Percentiles rank a stretch among this genome's conserved stretches.
These are phyloP conservation scores for Populus tremula DNA, from an alignment of 345 rosid species.

Conservation along the genomic window DNA sequence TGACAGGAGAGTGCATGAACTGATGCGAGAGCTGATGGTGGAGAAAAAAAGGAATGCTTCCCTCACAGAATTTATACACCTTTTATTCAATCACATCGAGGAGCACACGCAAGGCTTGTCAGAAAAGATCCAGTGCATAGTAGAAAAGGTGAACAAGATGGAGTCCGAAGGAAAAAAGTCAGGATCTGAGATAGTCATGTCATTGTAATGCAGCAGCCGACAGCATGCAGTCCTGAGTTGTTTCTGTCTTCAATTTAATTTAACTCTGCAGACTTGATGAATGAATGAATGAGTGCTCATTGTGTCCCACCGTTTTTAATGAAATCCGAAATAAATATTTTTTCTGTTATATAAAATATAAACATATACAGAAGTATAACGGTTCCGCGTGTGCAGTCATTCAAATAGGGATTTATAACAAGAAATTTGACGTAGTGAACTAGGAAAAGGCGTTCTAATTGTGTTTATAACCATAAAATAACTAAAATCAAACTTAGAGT, in stretches of 20 bases:
- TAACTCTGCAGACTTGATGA: neutral
- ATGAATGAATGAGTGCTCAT: neutral
- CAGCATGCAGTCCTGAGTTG: neutral
- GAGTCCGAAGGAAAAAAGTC: slow-evolving; percentile 22
- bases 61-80: slow-evolving; percentile 12
- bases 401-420: too few relatives aligned
- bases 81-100: slow-evolving; percentile 21
- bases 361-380: too few relatives aligned
- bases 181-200: neutral
- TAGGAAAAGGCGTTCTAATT: too few relatives aligned
- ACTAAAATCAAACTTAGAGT: too few relatives aligned
- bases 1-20: slow-evolving; percentile 22
- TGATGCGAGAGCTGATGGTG: slow-evolving; percentile 11
- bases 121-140: slow-evolving; percentile 20
- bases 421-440: too few relatives aligned
- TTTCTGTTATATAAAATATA: too few relatives aligned
- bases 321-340: neutral
- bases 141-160: slow-evolving; percentile 15
- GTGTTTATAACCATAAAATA: too few relatives aligned
- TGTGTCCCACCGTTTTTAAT: neutral
- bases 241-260: neutral
- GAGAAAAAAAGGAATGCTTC: slow-evolving; percentile 27
- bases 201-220: slow-evolving; percentile 1
- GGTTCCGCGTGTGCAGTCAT: too few relatives aligned
- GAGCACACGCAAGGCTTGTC: slow-evolving; percentile 28